Percentiles rank a stretch among this genome's conserved stretches.
These are phyloP conservation scores for Mycena sp. DNA, from an alignment of 1,284 basidiomycete genomes.

Conservation along the genomic window DNA sequence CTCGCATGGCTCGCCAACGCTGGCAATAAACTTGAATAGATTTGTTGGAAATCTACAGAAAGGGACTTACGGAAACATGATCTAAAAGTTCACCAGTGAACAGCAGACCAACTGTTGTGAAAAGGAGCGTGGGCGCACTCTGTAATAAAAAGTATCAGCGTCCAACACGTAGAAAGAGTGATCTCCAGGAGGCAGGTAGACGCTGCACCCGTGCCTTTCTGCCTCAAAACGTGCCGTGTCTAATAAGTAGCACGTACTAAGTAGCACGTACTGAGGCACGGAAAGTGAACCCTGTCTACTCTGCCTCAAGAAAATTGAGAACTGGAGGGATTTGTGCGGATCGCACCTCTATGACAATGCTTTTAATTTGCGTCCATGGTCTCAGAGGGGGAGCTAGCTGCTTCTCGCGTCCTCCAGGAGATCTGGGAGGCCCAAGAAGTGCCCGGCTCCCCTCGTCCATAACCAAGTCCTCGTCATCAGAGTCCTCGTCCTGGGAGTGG, in stretches of 20 bases:
- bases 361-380: constrained; percentile 62
- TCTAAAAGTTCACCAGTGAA: constrained; percentile 92
- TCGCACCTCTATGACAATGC: constrained; percentile 72
- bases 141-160: constrained; percentile 39
- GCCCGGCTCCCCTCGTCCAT: constrained; percentile 44
- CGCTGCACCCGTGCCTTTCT: too few species aligned
- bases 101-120: constrained; percentile 78
- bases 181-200: too few species aligned
- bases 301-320: too few species aligned
- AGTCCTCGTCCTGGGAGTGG: constrained; percentile 24
- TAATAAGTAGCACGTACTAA: too few species aligned
- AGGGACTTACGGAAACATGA: constrained; percentile 72
- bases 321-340: constrained; percentile 29
- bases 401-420: constrained; percentile 13
- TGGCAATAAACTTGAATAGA: constrained; percentile 39
- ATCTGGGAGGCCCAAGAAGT: constrained; percentile 41
- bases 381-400: neutral
- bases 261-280: too few species aligned
- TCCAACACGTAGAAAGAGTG: neutral
- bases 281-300: too few species aligned
- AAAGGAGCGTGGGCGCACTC: constrained; percentile 77
- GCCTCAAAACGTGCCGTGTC: too few species aligned
- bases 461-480: constrained; percentile 32
- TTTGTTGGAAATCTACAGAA: neutral
- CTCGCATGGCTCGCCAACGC: constrained; percentile 90